Base-by-base conservation (phyloP, 164 flowering plant genomes). In the Protea cynaroides region DNA sequence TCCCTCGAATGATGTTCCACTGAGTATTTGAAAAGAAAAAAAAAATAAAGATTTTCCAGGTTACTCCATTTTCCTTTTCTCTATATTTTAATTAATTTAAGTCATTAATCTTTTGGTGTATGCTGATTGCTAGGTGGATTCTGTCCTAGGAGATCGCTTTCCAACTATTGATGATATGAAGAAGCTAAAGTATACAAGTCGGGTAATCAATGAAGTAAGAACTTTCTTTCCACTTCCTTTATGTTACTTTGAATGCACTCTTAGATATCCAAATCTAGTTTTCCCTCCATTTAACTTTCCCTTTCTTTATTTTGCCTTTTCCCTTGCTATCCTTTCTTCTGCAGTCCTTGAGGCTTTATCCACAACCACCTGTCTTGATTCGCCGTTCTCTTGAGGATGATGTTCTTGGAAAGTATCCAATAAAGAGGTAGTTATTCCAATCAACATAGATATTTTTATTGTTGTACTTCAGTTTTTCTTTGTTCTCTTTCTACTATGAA, bases 121-220 rank as follows among this genome's bases (percentile, higher is more conserved):
- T 56, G 56, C 22, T 65, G 61, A 10, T 74, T 65, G 8, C 8
- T 73, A 94, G 98, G 96, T 89, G 59, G 98, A 94, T 79, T 75
- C 83, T 66, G 83, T 90, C 71, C 68, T 94, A 61, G 98, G 98
- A 21, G 98, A 89, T 67, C 80, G 90, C 29, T 78, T 85, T 71
- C 98, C 98, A 29, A 82, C 91, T n/a, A 76, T 94, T 58, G 95
- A 87, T 63, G 98, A 94, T 72, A 75, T 89, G 93, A 90, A 86
- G 81, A 90, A 84, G 68, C 93, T 94, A 1, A 90, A 87, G 65
- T 94, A 94, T 68, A 80, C 98, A 44, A 80, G 93, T 62, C 80
- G 98, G 67, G 96, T 94, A 38, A 89, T 94, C 54, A 90, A 89
- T 72, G 98, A 94, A 77, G 98, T 89, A 72, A 80, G 82, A 51